phyloP scores from a whole-genome alignment of 805 yeast species.

The Sungouiozyma intestinalis region DNA sequence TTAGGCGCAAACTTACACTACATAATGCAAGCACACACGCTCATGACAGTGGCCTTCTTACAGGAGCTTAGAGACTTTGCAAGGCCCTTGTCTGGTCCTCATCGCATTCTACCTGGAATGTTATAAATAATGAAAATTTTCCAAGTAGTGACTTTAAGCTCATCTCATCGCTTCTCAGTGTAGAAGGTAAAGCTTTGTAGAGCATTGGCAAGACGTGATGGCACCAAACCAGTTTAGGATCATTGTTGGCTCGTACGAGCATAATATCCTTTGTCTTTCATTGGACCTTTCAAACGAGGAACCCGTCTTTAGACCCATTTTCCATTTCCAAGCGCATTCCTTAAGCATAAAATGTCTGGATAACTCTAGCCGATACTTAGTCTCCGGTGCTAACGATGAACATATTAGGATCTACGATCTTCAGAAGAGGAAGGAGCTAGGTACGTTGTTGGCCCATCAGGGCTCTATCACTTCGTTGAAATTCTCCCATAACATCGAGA shows the following conservation, averaged over 20 bases:
- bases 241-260: slow-evolving; percentile 93
- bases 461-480: slow-evolving; percentile 75
- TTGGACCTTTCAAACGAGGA: slow-evolving; percentile 41
- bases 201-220: slow-evolving; percentile 6
- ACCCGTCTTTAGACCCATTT: slow-evolving; percentile 80
- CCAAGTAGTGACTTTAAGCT: neutral
- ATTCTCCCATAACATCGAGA: slow-evolving; percentile 46
- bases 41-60: too few species aligned
- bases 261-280: slow-evolving; percentile 76
- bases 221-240: slow-evolving; percentile 50
- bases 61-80: too few species aligned
- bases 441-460: slow-evolving; percentile 77
- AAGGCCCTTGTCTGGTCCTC: too few species aligned
- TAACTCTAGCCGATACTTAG: slow-evolving; percentile 71
- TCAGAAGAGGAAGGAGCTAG: slow-evolving; percentile 87
- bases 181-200: neutral
- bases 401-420: slow-evolving; percentile 89
- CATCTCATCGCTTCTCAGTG: slow-evolving; percentile 3
- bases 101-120: too few species aligned
- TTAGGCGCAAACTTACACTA: neutral
- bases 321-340: slow-evolving; percentile 92
- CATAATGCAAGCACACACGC: neutral
- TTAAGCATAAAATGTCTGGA: slow-evolving; percentile 81
- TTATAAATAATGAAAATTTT: neutral
- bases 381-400: slow-evolving; percentile 92